phyloP scores from a whole-genome alignment of 352 stramenopile genomes.

The Albugo candida region DNA sequence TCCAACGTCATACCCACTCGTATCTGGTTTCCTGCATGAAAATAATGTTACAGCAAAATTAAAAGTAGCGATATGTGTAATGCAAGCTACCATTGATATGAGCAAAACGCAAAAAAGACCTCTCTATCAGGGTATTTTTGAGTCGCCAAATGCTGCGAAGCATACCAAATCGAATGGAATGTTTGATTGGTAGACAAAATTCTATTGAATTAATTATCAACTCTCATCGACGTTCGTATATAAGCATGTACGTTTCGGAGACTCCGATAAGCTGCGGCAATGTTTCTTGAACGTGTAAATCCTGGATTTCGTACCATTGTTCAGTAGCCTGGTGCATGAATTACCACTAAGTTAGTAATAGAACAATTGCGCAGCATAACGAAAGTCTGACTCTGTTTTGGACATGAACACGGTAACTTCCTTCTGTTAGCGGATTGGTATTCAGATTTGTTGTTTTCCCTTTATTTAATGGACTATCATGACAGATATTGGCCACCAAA shows the following conservation, averaged over 20 bases:
- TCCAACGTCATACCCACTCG: constrained; percentile 66
- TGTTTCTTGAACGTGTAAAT: constrained; percentile 93
- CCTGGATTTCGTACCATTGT: constrained; percentile 98
- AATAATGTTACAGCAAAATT: background rate
- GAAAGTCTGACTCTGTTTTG: constrained; percentile 67
- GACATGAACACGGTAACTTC: constrained; percentile 92
- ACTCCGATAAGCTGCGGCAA: constrained; percentile 96
- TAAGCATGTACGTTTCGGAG: constrained; percentile 86
- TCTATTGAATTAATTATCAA: background rate
- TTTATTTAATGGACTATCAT: constrained; percentile 87
- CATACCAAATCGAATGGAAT: constrained; percentile 2
- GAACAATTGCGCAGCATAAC: too few relatives aligned
- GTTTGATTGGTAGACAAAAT: too few relatives aligned
- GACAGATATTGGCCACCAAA: constrained; percentile 94
- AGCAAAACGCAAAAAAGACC: constrained; percentile 17
- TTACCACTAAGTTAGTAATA: background rate
- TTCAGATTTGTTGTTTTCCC: constrained; percentile 76
- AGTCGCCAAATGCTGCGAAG: constrained; percentile 6
- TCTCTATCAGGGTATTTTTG: background rate
- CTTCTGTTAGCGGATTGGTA: constrained; percentile 88
- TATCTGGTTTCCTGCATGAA: constrained; percentile 49
- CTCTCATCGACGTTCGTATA: constrained; percentile 71
- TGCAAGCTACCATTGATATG: constrained; percentile 39
- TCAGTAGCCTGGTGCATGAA: constrained; percentile 49
- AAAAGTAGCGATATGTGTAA: background rate